Conservation (phyloP, 1,284 basidiomycete genomes). For the Sporisorium iseilematis-ciliati region DNA sequence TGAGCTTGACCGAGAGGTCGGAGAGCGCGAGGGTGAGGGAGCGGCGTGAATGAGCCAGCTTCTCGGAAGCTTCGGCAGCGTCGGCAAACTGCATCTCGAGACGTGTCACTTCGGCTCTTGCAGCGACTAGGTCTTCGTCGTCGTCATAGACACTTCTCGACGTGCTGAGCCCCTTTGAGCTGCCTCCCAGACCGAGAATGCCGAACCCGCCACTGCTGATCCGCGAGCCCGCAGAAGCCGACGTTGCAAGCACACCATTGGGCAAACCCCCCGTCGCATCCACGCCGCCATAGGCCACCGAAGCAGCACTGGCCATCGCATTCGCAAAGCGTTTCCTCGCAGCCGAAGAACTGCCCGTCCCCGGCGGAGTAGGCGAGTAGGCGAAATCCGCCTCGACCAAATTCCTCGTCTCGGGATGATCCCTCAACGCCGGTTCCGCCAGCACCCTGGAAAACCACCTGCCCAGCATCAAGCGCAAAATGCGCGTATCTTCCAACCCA, state of each 20-base stretch:
- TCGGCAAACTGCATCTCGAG: conserved; percentile 63
- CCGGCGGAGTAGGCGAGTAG: conserved; percentile 57
- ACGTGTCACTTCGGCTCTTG: conserved; percentile 60
- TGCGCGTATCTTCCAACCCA: conserved; percentile 53
- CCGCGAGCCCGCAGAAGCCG: conserved; percentile 37
- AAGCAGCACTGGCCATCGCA: conserved; percentile 53
- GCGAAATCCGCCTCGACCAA: conserved; percentile 65
- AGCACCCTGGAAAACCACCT: conserved; percentile 60
- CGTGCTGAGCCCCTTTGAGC: conserved; percentile 48
- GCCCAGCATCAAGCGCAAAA: conserved; percentile 53
- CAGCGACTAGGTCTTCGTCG: conserved; percentile 60
- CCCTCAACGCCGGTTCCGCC: conserved; percentile 45
- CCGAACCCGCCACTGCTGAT: conserved; percentile 39
- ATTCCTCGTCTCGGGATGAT: conserved; percentile 59
- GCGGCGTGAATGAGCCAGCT: conserved; percentile 45
- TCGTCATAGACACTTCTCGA: conserved; percentile 59
- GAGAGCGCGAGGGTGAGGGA: conserved; percentile 31
- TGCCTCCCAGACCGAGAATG: conserved; percentile 45
- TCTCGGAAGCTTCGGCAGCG: conserved; percentile 53
- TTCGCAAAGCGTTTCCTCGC: conserved; percentile 56
- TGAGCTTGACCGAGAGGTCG: conserved; percentile 42
- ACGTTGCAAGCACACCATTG: conserved; percentile 55
- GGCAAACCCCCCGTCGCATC: conserved; percentile 51
- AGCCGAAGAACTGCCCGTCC: conserved; percentile 44
- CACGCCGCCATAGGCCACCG: conserved; percentile 47